These are phyloP conservation scores for Psidium friedrichsthalianum DNA, from an alignment of 345 rosid species.

Conservation along the genomic window DNA sequence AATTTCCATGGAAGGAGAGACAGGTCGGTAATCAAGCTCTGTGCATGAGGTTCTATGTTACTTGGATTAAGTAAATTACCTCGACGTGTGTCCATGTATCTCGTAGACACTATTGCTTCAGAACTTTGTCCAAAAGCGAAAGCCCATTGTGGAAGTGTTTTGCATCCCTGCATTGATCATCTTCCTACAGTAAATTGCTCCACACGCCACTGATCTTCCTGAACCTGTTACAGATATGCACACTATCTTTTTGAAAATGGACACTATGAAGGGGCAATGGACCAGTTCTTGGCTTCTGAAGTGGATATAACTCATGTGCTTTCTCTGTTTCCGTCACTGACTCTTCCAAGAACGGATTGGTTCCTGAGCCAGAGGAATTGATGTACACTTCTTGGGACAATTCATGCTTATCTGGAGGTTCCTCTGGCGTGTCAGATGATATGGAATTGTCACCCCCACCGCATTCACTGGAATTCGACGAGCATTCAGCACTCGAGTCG, in stretches of 20 bases:
- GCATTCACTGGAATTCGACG: constrained; percentile 48
- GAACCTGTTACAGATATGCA: constrained; percentile 56
- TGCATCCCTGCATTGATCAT: background rate
- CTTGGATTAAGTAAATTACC: background rate
- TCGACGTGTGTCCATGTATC: background rate
- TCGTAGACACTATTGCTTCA: background rate
- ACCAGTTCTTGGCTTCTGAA: constrained; percentile 91
- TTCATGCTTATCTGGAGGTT: constrained; percentile 62
- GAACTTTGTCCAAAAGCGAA: background rate
- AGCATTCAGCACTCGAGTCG: constrained; percentile 60
- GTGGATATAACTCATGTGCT: constrained; percentile 92
- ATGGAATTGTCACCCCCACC: constrained; percentile 49
- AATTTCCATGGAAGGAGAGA: background rate
- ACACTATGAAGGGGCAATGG: constrained; percentile 96
- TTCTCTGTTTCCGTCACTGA: constrained; percentile 72
- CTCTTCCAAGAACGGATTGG: constrained; percentile 68
- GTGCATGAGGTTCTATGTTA: background rate
- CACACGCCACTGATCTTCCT: background rate
- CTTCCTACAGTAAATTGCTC: background rate
- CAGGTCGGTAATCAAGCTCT: background rate
- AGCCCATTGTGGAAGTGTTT: background rate
- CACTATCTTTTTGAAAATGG: constrained; percentile 91
- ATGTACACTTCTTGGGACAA: constrained; percentile 53
- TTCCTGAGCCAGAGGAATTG: constrained; percentile 59
- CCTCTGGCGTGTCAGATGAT: constrained; percentile 84